Percentiles rank a stretch among this genome's conserved stretches.
Evolutionary conservation across 2,329 filamentous ascomycete species (phyloP).

Genomic region (Fusarium beomiforme): DNA sequence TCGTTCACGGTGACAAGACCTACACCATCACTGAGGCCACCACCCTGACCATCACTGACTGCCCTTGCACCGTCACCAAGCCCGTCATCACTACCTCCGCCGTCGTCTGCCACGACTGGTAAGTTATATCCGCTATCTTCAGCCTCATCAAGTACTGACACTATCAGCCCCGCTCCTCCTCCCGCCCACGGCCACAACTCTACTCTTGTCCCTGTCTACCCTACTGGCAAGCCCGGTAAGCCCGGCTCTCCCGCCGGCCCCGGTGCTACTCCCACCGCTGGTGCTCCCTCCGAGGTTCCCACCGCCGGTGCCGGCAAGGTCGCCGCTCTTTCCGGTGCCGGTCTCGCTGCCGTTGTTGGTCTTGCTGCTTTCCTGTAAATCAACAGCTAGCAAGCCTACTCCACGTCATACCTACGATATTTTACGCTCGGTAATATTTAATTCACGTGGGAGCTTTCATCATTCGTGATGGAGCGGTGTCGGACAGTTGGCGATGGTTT

Average conservation of each 20-base stretch:
- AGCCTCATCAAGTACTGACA: slow-evolving; percentile 33
- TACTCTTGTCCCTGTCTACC: slow-evolving; percentile 39
- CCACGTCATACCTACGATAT: slow-evolving; percentile 54
- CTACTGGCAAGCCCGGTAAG: slow-evolving; percentile 27
- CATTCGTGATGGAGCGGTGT: slow-evolving; percentile 49
- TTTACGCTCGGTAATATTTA: slow-evolving; percentile 54
- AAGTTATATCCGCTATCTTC: slow-evolving; percentile 40
- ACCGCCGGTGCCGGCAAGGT: slow-evolving; percentile 67
- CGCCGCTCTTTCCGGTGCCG: slow-evolving; percentile 66
- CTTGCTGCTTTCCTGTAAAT: slow-evolving; percentile 70
- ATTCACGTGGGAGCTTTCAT: slow-evolving; percentile 50
- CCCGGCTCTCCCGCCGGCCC: slow-evolving; percentile 19
- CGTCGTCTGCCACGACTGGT: slow-evolving; percentile 66
- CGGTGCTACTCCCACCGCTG: slow-evolving; percentile 44
- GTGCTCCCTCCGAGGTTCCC: slow-evolving; percentile 52
- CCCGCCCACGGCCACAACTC: slow-evolving; percentile 51
- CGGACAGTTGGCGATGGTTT: slow-evolving; percentile 46
- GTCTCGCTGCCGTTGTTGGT: slow-evolving; percentile 68
- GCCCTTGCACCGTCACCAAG: slow-evolving; percentile 75
- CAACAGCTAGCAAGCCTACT: slow-evolving; percentile 48
- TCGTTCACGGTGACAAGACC: slow-evolving; percentile 72
- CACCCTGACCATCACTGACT: slow-evolving; percentile 76
- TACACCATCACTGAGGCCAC: slow-evolving; percentile 76
- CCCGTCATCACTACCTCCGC: slow-evolving; percentile 63
- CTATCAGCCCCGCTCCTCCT: slow-evolving; percentile 37